Evolutionary conservation across 768 basidiomycete genomes (phyloP).

Genomic region (Pleurotus giganteus): DNA sequence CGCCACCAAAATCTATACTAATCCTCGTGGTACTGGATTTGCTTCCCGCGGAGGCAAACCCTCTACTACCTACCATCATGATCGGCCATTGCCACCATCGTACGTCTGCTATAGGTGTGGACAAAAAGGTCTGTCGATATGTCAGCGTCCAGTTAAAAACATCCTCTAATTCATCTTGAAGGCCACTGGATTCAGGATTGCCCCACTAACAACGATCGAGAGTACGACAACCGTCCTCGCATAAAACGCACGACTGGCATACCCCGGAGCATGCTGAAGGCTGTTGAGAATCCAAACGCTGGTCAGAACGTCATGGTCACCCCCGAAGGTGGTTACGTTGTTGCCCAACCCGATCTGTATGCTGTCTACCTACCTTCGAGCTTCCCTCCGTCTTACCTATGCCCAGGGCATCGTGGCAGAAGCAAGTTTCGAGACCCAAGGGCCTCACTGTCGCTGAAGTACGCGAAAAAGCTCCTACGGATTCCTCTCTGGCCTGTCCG

Average conservation of each 20-base stretch:
- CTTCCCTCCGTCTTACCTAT: not conserved
- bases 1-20: slow-evolving; percentile 66
- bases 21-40: slow-evolving; percentile 64
- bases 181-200: slow-evolving; percentile 99
- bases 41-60: slow-evolving; percentile 62
- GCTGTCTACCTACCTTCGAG: slow-evolving; percentile 28
- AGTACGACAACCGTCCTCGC: slow-evolving; percentile 90
- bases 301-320: slow-evolving; percentile 96
- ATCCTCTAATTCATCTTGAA: slow-evolving; percentile 29
- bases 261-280: slow-evolving; percentile 94
- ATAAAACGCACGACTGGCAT: slow-evolving; percentile 99
- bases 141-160: not conserved
- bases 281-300: slow-evolving; percentile 81
- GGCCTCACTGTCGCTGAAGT: slow-evolving; percentile 86
- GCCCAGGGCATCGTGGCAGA: slow-evolving; percentile 89
- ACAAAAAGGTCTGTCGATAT: slow-evolving; percentile 73
- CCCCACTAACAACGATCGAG: slow-evolving; percentile 94
- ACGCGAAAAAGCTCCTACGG: slow-evolving; percentile 79
- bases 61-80: slow-evolving; percentile 46
- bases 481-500: slow-evolving; percentile 78
- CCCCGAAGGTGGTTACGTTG: slow-evolving; percentile 96
- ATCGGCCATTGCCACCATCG: slow-evolving; percentile 84
- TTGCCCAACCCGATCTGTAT: slow-evolving; percentile 94
- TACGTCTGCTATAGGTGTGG: slow-evolving; percentile 99
- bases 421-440: slow-evolving; percentile 78